phyloP scores from a whole-genome alignment of 106 monocot genomes.

The Xerophyta viscosa region DNA sequence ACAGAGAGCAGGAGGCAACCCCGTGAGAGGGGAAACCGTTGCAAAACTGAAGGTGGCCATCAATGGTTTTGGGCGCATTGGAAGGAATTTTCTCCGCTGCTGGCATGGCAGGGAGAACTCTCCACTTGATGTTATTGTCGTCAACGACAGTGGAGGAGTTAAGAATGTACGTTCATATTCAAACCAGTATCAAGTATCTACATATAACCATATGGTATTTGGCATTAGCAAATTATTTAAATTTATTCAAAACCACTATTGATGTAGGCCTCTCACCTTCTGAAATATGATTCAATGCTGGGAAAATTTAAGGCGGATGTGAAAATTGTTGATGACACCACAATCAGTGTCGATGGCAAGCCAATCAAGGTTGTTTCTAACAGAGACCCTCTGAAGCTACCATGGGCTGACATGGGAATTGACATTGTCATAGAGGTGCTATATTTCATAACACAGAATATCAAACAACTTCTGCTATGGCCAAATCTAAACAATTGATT shows the following conservation, averaged over 20 bases:
- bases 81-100: conserved; percentile 95
- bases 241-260: not conserved
- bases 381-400: conserved; percentile 88
- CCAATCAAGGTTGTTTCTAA: conserved; percentile 71
- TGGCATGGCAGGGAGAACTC: conserved; percentile 95
- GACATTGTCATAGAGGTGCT: conserved; percentile 99
- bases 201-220: too few relatives aligned
- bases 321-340: conserved; percentile 80
- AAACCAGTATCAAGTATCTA: too few relatives aligned
- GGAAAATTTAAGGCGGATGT: conserved; percentile 97
- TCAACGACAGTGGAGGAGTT: conserved; percentile 97
- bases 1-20: conserved; percentile 37
- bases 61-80: conserved; percentile 94
- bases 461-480: not conserved
- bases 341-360: conserved; percentile 93
- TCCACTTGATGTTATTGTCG: conserved; percentile 79
- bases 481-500: too few relatives aligned
- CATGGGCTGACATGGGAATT: conserved; percentile 94
- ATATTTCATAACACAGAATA: not conserved
- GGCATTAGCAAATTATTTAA: not conserved
- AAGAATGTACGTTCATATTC: conserved; percentile 47
- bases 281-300: conserved; percentile 95
- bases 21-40: conserved; percentile 52
- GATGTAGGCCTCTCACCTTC: conserved; percentile 90
- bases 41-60: conserved; percentile 98